Evolutionary conservation across 352 stramenopile genomes (phyloP), one percentile per base, ranked within the genome.

Genomic region (Globisporangium cylindrosporum): DNA sequence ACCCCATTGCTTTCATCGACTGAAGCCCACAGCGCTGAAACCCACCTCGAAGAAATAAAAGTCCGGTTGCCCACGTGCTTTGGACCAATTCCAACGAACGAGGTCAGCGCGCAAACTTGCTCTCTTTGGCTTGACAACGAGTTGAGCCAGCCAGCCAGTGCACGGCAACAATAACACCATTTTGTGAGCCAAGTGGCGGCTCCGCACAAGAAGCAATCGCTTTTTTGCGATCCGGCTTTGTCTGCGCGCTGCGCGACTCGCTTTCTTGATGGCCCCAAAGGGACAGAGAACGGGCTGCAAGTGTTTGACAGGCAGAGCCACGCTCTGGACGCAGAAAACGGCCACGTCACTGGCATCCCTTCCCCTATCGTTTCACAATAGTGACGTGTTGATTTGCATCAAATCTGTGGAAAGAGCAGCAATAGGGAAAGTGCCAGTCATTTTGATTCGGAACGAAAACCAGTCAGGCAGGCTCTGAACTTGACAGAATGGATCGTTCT

Each of bases 281-380:
- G 43, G 25, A 29, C 25, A 48, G 7, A 64, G 29, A 55, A 64
- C 20, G 12, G 7, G 22, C 5, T 18, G 18, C 20, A 6, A 27
- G 25, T 8, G 60, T 24, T 59, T 66, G 60, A 66, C 60, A 66
- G 60, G 60, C 32, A 59, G 60, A 24, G 59, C 22, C 59, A 41
- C 59, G 20, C 59, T 56, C 59, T 49, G 32, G 14, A 64, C 24
- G 25, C 38, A 64, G 15, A 64, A 64, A 64, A 53, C 38, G 59
- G 59, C 59, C 59, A 36, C 36, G 1, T 49, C 43, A 6, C 25
- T 59, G 14, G 4, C 3, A 48, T 20, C 38, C 38, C 38, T 48
- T 20, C 38, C 38, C 36, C 36, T 18, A 43, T 43, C 36, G 6
- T 38, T 38, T 38, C 32, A 38, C 32, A 38, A 38, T 38, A 38